These are phyloP conservation scores for Fonsecaea nubica DNA, from an alignment of 2,329 filamentous ascomycete genomes.

Conservation along the genomic window DNA sequence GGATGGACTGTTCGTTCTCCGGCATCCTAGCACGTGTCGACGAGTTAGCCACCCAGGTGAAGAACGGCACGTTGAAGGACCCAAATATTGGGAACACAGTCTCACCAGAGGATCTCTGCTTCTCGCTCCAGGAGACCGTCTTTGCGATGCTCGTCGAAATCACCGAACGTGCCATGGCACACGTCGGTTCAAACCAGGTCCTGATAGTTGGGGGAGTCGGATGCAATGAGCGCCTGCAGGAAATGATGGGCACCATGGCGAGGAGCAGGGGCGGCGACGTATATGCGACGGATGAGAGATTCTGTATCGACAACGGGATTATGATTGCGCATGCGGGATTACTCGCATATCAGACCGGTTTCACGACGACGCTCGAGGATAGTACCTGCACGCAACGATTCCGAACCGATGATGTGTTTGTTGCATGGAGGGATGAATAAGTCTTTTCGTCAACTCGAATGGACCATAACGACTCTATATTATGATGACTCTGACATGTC, in stretches of 20 bases:
- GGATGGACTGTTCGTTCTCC: conserved; percentile 97
- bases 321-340: conserved; percentile 99
- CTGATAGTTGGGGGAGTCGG: conserved; percentile 95
- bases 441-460: background rate
- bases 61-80: conserved; percentile 49
- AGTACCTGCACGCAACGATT: conserved; percentile 86
- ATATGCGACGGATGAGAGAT: conserved; percentile 94
- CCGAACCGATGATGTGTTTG: conserved; percentile 79
- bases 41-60: conserved; percentile 74
- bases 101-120: conserved; percentile 86
- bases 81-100: conserved; percentile 61
- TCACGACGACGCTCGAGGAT: conserved; percentile 68
- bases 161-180: conserved; percentile 97
- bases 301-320: conserved; percentile 98
- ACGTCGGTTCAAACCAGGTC: conserved; percentile 88
- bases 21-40: conserved; percentile 88
- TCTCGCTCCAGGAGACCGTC: conserved; percentile 92
- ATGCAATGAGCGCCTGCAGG: conserved; percentile 89
- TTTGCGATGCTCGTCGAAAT: conserved; percentile 98
- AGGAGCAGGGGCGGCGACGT: conserved; percentile 85
- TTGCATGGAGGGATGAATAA: conserved; percentile 74
- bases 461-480: conserved; percentile 4
- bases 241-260: conserved; percentile 99
- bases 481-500: conserved; percentile 2
- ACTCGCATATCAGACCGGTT: conserved; percentile 81